phyloP scores from a whole-genome alignment of 2,329 filamentous ascomycete species.

The Claviceps monticola region DNA sequence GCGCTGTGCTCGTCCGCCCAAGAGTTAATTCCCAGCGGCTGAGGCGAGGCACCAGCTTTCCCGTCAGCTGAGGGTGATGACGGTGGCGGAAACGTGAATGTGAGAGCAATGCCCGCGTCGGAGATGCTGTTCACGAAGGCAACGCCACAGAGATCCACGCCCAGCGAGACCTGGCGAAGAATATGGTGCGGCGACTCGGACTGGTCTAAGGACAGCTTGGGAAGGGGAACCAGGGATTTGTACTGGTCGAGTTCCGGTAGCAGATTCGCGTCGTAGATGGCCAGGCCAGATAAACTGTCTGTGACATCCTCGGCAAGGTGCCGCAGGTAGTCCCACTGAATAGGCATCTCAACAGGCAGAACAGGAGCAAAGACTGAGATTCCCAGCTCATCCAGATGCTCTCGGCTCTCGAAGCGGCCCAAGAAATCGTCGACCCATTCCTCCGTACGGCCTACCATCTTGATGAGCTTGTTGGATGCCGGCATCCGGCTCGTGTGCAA shows the following conservation, averaged over 20 bases:
- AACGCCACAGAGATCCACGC: slow-evolving; percentile 66
- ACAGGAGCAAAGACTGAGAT: slow-evolving; percentile 49
- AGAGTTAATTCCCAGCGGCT: slow-evolving; percentile 63
- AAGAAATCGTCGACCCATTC: slow-evolving; percentile 64
- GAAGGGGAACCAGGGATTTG: slow-evolving; percentile 42
- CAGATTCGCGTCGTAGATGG: slow-evolving; percentile 62
- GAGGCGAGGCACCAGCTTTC: not conserved
- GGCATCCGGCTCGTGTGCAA: slow-evolving; percentile 32
- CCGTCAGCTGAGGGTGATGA: slow-evolving; percentile 4
- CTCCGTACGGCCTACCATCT: slow-evolving; percentile 78
- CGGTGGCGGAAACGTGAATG: slow-evolving; percentile 55
- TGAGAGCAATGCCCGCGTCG: slow-evolving; percentile 73
- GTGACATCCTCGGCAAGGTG: slow-evolving; percentile 51
- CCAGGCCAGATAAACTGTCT: slow-evolving; percentile 50
- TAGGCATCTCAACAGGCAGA: slow-evolving; percentile 58
- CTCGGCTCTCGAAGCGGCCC: slow-evolving; percentile 15
- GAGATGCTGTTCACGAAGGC: slow-evolving; percentile 63
- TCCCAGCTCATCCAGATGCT: slow-evolving; percentile 13
- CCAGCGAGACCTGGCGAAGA: slow-evolving; percentile 59
- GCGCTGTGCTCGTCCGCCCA: slow-evolving; percentile 51
- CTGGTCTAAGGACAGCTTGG: slow-evolving; percentile 60
- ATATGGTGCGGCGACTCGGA: slow-evolving; percentile 62
- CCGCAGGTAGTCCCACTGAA: slow-evolving; percentile 70
- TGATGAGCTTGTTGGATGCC: slow-evolving; percentile 58
- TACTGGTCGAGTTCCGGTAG: slow-evolving; percentile 49